These are phyloP conservation scores for Pichia pseudocactophila DNA, from an alignment of 805 yeast species.

Conservation along the genomic window DNA sequence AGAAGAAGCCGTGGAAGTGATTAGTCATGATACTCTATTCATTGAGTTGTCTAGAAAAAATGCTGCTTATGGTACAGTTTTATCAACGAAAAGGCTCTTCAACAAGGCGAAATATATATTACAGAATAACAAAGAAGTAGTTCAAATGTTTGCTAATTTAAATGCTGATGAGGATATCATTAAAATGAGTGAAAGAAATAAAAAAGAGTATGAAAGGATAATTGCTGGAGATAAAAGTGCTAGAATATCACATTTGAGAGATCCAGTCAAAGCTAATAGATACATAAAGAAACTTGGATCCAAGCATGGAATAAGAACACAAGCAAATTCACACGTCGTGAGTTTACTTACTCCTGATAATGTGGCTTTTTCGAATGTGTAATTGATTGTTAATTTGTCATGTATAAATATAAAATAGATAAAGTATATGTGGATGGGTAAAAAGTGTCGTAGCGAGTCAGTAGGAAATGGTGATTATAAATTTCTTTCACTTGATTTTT, in stretches of 20 bases:
- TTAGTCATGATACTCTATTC: conserved; percentile 1
- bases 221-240: background rate
- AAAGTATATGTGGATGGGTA: too few relatives aligned
- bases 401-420: too few relatives aligned
- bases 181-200: background rate
- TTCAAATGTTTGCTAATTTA: background rate
- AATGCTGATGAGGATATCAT: background rate
- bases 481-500: too few relatives aligned
- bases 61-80: background rate
- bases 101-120: background rate
- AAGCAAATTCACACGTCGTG: background rate
- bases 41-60: background rate
- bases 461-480: too few relatives aligned
- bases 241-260: background rate
- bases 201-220: background rate
- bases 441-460: too few relatives aligned
- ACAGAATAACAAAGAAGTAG: background rate
- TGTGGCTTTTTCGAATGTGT: too few relatives aligned
- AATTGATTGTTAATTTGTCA: too few relatives aligned
- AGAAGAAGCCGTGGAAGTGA: conserved; percentile 2
- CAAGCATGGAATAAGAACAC: background rate
- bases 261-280: conserved; percentile 1
- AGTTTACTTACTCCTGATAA: background rate
- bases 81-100: conserved; percentile 5
- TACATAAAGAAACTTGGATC: background rate